These are phyloP conservation scores for Emydomyces testavorans DNA, from an alignment of 2,329 filamentous ascomycete species.

Conservation along the genomic window DNA sequence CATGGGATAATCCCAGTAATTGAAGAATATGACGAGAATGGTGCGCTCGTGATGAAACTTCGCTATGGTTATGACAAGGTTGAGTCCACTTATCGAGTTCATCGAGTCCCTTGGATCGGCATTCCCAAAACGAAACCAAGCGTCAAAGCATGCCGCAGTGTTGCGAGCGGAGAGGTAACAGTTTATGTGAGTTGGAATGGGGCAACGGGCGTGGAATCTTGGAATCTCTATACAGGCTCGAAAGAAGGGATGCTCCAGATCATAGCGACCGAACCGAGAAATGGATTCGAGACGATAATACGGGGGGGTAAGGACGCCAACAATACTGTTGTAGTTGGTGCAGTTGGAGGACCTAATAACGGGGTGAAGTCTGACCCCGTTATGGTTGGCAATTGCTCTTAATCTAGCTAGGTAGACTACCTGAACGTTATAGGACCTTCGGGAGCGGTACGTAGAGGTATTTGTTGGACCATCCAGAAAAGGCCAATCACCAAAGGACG, in stretches of 20 bases:
- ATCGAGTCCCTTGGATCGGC: conserved; percentile 7
- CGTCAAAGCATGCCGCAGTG: conserved; percentile 8
- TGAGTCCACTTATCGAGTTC: conserved; percentile 3
- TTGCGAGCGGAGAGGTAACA: not conserved
- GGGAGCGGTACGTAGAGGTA: no score
- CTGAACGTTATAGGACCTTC: no score
- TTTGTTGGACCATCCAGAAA: no score
- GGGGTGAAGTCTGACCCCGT: conserved; percentile 5
- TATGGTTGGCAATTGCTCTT: not conserved
- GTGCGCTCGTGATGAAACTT: conserved; percentile 9
- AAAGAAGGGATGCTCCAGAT: not conserved
- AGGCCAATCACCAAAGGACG: no score
- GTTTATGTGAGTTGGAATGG: conserved; percentile 17
- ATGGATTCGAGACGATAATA: conserved; percentile 10
- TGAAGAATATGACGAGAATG: conserved; percentile 13
- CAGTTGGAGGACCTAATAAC: conserved; percentile 8
- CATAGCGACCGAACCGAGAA: not conserved
- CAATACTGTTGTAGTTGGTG: conserved; percentile 6
- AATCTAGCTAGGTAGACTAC: no score
- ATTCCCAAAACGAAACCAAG: conserved; percentile 9
- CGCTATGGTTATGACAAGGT: conserved; percentile 7
- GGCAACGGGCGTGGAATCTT: conserved; percentile 11
- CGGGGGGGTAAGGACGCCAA: not conserved
- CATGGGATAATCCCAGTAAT: conserved; percentile 11
- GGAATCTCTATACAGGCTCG: conserved; percentile 8